Evolutionary conservation across 2,329 filamentous ascomycete species (phyloP).

Genomic region (Drechslerella dactyloides): DNA sequence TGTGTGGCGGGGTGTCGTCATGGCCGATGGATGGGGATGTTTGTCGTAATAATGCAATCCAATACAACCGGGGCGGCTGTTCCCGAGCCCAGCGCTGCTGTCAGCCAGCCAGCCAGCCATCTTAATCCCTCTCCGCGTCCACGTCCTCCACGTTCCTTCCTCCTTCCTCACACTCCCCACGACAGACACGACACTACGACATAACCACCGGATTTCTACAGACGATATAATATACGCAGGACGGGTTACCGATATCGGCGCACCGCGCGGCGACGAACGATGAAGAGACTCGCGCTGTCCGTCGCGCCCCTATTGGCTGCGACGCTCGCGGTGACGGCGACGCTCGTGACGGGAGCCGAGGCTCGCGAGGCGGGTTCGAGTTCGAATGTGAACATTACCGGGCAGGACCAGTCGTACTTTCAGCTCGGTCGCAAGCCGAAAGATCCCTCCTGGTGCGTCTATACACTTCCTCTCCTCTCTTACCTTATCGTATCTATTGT

Average conservation of each 20-base stretch:
- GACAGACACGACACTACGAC: too few species aligned
- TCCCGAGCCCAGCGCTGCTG: too few species aligned
- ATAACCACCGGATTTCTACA: too few species aligned
- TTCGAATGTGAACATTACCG: slow-evolving; percentile 67
- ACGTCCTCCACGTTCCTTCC: neutral
- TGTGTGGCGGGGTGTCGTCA: too few species aligned
- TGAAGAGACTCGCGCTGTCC: slow-evolving; percentile 60
- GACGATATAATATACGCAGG: too few species aligned
- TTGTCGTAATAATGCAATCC: too few species aligned
- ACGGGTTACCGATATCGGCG: too few species aligned
- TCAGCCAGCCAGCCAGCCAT: neutral
- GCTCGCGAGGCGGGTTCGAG: too few species aligned
- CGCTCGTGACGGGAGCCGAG: too few species aligned
- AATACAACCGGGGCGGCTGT: too few species aligned
- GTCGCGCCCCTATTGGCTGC: slow-evolving; percentile 41
- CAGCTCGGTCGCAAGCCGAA: slow-evolving; percentile 68
- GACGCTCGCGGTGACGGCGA: slow-evolving; percentile 22
- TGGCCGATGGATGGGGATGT: too few species aligned
- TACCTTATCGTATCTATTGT: neutral
- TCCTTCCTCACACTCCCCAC: neutral
- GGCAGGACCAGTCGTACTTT: slow-evolving; percentile 67
- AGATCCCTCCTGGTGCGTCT: slow-evolving; percentile 73
- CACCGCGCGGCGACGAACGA: slow-evolving; percentile 59
- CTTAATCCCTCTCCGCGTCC: neutral
- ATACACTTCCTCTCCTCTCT: slow-evolving; percentile 33